Percentiles rank a stretch among this genome's conserved stretches.
These are phyloP conservation scores for Lactarius deliciosus DNA, from an alignment of 768 basidiomycete species.

Conservation along the genomic window DNA sequence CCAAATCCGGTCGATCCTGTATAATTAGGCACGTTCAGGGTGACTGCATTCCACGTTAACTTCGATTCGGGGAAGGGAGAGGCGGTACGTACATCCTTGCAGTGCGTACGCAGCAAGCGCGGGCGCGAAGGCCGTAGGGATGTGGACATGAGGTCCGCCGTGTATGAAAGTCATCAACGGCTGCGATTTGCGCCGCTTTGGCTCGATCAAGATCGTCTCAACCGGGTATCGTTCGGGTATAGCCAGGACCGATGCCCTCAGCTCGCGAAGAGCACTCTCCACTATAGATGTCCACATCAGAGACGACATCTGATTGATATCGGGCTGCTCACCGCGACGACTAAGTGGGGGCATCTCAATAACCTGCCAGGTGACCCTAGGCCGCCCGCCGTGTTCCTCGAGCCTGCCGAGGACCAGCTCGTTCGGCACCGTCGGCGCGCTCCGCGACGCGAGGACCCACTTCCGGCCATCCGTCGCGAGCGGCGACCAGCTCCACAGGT, in stretches of 20 bases:
- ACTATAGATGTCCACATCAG: slow-evolving; percentile 11
- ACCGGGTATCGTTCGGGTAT: slow-evolving; percentile 27
- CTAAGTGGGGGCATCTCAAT: too few species aligned
- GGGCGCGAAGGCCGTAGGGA: slow-evolving; percentile 30
- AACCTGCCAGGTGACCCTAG: too few species aligned
- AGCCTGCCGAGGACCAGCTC: too few species aligned
- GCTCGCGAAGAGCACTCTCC: slow-evolving; percentile 19
- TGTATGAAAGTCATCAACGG: slow-evolving; percentile 33
- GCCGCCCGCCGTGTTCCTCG: too few species aligned
- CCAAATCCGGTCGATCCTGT: slow-evolving; percentile 39
- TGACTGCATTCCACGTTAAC: slow-evolving; percentile 24
- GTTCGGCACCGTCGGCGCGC: too few species aligned
- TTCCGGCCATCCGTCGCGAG: too few species aligned
- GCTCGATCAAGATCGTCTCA: slow-evolving; percentile 28
- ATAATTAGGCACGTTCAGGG: slow-evolving; percentile 37
- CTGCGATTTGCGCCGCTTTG: slow-evolving; percentile 12
- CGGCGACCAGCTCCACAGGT: too few species aligned
- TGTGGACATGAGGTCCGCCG: slow-evolving; percentile 37
- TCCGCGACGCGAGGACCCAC: too few species aligned
- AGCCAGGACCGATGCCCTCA: slow-evolving; percentile 17
- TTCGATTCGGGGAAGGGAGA: background rate
- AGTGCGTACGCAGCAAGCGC: slow-evolving; percentile 26
- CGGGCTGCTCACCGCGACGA: too few species aligned
- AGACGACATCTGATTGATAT: too few species aligned
- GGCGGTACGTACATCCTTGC: slow-evolving; percentile 31